phyloP scores from a whole-genome alignment of 352 stramenopile genomes.

The Phytopythium cucurbitacearum region DNA sequence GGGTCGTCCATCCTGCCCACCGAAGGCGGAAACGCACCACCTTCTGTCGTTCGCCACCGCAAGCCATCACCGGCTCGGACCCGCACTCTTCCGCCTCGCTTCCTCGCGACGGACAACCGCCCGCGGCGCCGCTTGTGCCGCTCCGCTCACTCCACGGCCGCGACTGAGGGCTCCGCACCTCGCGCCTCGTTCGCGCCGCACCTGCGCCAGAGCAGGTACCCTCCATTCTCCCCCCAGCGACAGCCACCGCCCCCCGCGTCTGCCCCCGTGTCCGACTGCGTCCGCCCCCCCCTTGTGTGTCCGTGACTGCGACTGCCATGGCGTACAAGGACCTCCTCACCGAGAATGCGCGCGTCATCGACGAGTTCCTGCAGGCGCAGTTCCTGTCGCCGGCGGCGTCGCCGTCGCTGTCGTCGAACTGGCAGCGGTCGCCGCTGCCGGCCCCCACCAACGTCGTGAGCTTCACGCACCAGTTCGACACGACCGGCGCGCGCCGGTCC shows the following conservation, averaged over 20 bases:
- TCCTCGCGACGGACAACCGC: too few species aligned
- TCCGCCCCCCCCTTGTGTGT: too few species aligned
- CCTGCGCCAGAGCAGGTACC: conserved; percentile 4
- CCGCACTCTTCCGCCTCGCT: too few species aligned
- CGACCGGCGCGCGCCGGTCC: conserved; percentile 35
- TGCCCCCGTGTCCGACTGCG: too few species aligned
- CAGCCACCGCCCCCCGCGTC: not conserved
- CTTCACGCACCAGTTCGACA: conserved; percentile 41
- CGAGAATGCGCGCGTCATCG: conserved; percentile 8
- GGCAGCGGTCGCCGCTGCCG: conserved; percentile 26
- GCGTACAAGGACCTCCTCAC: conserved; percentile 10
- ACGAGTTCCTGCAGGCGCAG: conserved; percentile 8
- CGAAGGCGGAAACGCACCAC: too few species aligned
- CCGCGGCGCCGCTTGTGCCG: too few species aligned
- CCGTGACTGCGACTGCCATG: not conserved
- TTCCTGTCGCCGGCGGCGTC: conserved; percentile 14
- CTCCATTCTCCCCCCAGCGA: not conserved
- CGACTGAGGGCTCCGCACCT: too few species aligned
- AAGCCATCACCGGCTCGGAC: too few species aligned
- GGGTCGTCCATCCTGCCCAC: too few species aligned
- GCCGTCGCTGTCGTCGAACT: conserved; percentile 24
- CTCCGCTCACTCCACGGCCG: too few species aligned
- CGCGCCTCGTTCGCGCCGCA: conserved; percentile 3
- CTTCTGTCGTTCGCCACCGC: too few species aligned
- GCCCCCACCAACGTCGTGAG: conserved; percentile 37